Conservation (phyloP, 305 asterid species). For the Fraxinus dipetala region DNA sequence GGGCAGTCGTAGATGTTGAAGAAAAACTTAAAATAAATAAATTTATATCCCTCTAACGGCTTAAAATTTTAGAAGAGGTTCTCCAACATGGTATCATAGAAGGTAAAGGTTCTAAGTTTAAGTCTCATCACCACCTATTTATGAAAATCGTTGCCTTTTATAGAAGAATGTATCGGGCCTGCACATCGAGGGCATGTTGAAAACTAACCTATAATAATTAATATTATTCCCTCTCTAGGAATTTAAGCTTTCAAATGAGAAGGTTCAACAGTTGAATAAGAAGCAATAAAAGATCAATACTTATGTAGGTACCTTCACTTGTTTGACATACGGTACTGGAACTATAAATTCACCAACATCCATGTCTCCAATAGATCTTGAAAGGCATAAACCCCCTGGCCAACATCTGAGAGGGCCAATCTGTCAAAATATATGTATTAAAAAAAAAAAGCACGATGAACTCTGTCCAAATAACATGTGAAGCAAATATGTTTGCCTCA, state of each 20-base stretch:
- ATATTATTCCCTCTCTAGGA: not conserved
- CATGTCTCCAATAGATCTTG: constrained; percentile 95
- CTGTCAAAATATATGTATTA: constrained; percentile 28
- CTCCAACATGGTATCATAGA: not conserved
- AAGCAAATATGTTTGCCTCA: not conserved
- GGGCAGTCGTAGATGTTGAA: not conserved
- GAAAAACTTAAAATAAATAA: not conserved
- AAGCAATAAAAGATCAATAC: not conserved
- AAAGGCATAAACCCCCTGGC: constrained; percentile 96
- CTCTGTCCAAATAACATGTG: not conserved
- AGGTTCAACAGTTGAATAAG: not conserved
- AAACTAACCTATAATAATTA: not conserved
- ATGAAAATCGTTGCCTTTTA: not conserved
- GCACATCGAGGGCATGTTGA: not conserved
- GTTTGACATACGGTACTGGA: constrained; percentile 88
- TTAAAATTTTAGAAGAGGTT: not conserved
- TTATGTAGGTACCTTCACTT: constrained; percentile 68
- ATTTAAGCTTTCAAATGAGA: not conserved
- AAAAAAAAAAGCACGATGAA: not conserved
- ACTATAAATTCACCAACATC: constrained; percentile 91
- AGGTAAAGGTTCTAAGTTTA: not conserved
- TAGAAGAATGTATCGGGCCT: not conserved
- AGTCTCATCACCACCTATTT: not conserved
- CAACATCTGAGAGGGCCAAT: constrained; percentile 94
- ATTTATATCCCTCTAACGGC: not conserved